Evolutionary conservation across 2,329 filamentous ascomycete species (phyloP).

Genomic region (Diaporthe ampelina): DNA sequence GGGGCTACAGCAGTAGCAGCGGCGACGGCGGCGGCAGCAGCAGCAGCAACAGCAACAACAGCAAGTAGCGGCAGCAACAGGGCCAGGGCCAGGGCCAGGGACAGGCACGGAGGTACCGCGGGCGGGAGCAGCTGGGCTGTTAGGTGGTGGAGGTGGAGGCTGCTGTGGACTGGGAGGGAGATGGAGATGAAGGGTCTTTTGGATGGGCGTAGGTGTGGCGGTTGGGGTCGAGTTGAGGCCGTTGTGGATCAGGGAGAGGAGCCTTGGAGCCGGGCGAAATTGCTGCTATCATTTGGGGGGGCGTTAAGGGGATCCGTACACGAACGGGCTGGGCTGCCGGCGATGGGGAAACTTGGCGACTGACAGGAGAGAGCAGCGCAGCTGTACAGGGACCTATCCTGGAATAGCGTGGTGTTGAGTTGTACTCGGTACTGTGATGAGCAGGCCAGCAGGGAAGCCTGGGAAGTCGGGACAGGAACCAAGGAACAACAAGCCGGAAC

Average conservation of each 20-base stretch:
- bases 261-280: constrained; percentile 51
- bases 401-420: constrained; percentile 23
- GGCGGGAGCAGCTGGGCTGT: constrained; percentile 35
- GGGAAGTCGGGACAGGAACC: neutral
- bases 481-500: neutral
- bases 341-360: constrained; percentile 28
- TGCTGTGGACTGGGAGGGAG: constrained; percentile 4
- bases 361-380: constrained; percentile 22
- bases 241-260: constrained; percentile 49
- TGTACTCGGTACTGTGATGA: constrained; percentile 3
- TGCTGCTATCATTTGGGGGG: constrained; percentile 51
- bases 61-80: constrained; percentile 27
- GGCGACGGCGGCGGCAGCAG: neutral
- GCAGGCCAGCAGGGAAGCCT: constrained; percentile 22
- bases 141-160: constrained; percentile 37
- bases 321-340: constrained; percentile 22
- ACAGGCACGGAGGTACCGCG: constrained; percentile 48
- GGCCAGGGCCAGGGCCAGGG: constrained; percentile 42
- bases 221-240: constrained; percentile 46
- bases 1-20: neutral
- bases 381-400: constrained; percentile 23
- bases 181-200: constrained; percentile 34
- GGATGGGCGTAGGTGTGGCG: constrained; percentile 42
- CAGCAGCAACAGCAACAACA: neutral
- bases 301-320: constrained; percentile 37